Base-by-base conservation (phyloP, 2,329 filamentous ascomycete genomes). In the Colletotrichum sojae region DNA sequence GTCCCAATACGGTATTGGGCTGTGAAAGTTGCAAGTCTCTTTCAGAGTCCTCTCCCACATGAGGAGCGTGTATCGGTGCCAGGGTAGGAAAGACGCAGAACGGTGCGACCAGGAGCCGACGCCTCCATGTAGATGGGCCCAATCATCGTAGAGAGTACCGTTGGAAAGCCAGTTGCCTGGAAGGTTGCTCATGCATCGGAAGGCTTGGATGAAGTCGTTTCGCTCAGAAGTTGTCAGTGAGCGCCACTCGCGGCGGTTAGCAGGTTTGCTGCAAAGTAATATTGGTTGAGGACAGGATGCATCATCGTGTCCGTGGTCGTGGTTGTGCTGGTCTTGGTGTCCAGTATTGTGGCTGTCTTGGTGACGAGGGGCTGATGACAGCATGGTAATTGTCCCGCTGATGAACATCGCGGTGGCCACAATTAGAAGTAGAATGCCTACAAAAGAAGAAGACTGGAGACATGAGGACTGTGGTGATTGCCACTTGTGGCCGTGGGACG, bases 31-130 rank as follows among this genome's bases (percentile, higher is more conserved):
- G 39, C 9, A 57, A 25, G 20, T 78, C 15, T 74, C 62, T 22
- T 70, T 53, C 5, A 81, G 73, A 4, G 73, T 70, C 8, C 64
- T 55, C 52, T 79, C 73, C 62, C 77, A 80, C n/a, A 76, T 54
- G 51, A 77, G 72, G 20, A 77, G 66, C 57, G 78, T 77, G 56
- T 76, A 79, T 13, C 79, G 70, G 61, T 81, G 79, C 79, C 79
- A 80, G 0, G 76, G 70, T 4, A 81, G 74, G 70, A 80, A 81
- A 4, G 46, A 49, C n/a, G 46, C 46, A 20, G 46, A 49, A 10
- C 46, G n/a, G 46, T 49, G 46, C n/a, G 46, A 49, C 20, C n/a
- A 22, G 46, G 46, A 49, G 5, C 46, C 46, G 5, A 49, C 20
- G 8, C 20, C 20, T 22, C 20, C 46, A 10, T 49, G 46, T 22